phyloP scores from a whole-genome alignment of 2,329 filamentous ascomycete genomes.

The Fusarium sp. region DNA sequence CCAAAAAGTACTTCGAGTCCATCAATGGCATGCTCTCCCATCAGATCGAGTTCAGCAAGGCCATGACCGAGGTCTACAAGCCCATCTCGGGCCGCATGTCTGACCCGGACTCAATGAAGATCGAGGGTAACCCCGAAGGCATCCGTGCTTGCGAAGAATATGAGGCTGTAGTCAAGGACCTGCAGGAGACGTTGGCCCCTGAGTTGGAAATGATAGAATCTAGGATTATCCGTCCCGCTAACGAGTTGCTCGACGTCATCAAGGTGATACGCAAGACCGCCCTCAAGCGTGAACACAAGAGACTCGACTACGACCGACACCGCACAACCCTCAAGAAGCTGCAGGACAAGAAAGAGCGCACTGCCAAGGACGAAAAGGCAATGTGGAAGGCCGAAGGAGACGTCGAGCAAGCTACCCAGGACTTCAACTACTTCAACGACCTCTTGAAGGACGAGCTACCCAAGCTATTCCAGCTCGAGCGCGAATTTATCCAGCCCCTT shows the following conservation, averaged over 20 bases:
- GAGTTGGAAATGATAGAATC: slow-evolving; percentile 98
- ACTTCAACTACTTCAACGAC: slow-evolving; percentile 98
- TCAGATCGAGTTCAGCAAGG: slow-evolving; percentile 98
- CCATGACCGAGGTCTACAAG: slow-evolving; percentile 96
- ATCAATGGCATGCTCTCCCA: slow-evolving; percentile 98
- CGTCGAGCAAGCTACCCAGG: slow-evolving; percentile 89
- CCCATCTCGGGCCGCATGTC: slow-evolving; percentile 96
- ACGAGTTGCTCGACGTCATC: slow-evolving; percentile 93
- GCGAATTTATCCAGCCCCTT: slow-evolving; percentile 93
- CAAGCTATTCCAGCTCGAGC: slow-evolving; percentile 88
- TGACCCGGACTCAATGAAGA: slow-evolving; percentile 84
- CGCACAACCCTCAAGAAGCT: slow-evolving; percentile 88
- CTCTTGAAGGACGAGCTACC: slow-evolving; percentile 95
- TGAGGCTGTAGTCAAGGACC: slow-evolving; percentile 87
- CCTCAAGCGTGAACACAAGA: slow-evolving; percentile 94
- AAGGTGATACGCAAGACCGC: slow-evolving; percentile 93
- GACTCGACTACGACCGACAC: slow-evolving; percentile 94
- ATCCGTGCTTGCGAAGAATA: slow-evolving; percentile 98
- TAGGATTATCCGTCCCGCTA: slow-evolving; percentile 89
- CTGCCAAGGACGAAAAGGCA: slow-evolving; percentile 95
- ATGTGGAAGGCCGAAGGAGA: slow-evolving; percentile 96
- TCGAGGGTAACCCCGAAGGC: slow-evolving; percentile 90
- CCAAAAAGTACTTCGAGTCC: slow-evolving; percentile 95
- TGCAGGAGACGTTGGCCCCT: slow-evolving; percentile 87
- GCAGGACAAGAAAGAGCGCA: slow-evolving; percentile 97